phyloP scores from a whole-genome alignment of 306 rosid genomes.

The Vachellia pachyceras region DNA sequence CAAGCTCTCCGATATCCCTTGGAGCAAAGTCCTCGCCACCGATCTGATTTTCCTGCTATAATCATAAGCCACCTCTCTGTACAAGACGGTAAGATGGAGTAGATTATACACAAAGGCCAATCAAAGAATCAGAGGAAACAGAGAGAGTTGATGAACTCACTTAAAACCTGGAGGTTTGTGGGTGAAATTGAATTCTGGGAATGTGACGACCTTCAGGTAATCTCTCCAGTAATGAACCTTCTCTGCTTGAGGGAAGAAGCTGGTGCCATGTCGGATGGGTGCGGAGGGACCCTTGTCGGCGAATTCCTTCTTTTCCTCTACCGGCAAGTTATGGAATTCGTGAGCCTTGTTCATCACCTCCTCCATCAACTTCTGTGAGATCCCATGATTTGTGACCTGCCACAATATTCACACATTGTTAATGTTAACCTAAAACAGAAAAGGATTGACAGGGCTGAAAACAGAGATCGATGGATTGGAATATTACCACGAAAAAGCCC shows the following conservation, averaged over 20 bases:
- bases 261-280: slow-evolving; percentile 66
- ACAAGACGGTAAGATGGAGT: no score
- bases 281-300: slow-evolving; percentile 48
- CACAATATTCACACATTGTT: neutral
- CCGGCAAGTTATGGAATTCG: slow-evolving; percentile 50
- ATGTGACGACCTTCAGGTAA: slow-evolving; percentile 44
- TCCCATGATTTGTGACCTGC: slow-evolving; percentile 63
- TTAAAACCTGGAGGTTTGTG: slow-evolving; percentile 38
- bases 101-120: neutral
- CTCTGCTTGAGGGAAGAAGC: slow-evolving; percentile 55
- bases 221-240: slow-evolving; percentile 65
- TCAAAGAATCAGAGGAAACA: no score
- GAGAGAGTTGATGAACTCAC: neutral
- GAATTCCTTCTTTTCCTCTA: slow-evolving; percentile 61
- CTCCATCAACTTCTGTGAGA: slow-evolving; percentile 49
- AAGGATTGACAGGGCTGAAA: no score
- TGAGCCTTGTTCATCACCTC: slow-evolving; percentile 37
- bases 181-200: slow-evolving; percentile 51
- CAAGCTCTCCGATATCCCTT: no score
- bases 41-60: no score
- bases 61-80: no score
- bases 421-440: no score
- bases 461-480: no score
- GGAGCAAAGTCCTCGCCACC: no score
- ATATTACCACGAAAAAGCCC: slow-evolving; percentile 55